Evolutionary conservation across 2,329 filamentous ascomycete species (phyloP).

Genomic region (Pseudogymnoascus sp.): DNA sequence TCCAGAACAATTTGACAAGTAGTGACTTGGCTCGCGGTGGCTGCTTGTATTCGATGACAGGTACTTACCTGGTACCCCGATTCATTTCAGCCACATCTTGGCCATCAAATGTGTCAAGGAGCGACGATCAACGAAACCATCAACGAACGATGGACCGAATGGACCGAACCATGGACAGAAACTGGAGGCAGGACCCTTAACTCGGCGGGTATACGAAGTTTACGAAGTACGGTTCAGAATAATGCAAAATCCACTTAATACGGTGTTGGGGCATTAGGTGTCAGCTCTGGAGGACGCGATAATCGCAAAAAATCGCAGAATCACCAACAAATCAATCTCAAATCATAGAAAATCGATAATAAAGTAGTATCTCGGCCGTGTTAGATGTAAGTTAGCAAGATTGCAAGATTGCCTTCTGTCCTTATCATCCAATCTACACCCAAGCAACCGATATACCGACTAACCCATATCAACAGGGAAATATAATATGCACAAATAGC

Average conservation of each 20-base stretch:
- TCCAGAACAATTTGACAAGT: background rate
- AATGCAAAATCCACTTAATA: conserved; percentile 3
- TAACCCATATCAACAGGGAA: background rate
- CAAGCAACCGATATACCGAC: background rate
- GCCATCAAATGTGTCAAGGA: background rate
- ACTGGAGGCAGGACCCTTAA: background rate
- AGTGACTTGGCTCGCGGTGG: background rate
- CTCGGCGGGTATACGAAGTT: background rate
- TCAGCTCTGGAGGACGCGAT: background rate
- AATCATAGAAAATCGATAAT: background rate
- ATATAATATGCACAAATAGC: background rate
- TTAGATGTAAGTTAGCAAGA: background rate
- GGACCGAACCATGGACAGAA: background rate
- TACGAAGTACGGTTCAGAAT: background rate
- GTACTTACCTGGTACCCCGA: background rate
- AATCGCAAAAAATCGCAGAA: background rate
- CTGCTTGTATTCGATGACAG: background rate
- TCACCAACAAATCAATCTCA: background rate
- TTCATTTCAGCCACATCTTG: background rate
- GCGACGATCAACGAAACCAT: background rate
- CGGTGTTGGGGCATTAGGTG: background rate
- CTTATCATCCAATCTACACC: background rate
- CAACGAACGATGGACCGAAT: background rate
- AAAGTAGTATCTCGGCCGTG: background rate
- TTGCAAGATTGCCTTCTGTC: background rate